Evolutionary conservation across 192 early-diverging fungal genomes (phyloP), one percentile per base, ranked within the genome.

Genomic region (Fimicolochytrium jonesii): DNA sequence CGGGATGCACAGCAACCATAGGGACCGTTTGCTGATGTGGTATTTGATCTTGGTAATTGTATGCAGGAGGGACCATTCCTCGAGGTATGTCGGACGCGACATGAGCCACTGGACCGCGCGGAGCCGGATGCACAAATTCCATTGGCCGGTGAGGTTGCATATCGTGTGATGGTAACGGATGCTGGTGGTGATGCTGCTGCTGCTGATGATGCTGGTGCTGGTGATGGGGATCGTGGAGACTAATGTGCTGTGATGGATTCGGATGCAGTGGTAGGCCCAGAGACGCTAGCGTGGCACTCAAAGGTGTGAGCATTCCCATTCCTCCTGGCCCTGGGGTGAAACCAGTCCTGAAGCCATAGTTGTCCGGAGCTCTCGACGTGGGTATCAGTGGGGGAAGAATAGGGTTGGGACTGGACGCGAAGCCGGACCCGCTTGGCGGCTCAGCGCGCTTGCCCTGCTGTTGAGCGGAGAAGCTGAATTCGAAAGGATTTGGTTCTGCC

Each of bases 401-500:
- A 7, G 76, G 73, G 39, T 76, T 81, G n/a, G 88, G 71, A 30
- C 54, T 75, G 28, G 70, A 64, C 18, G 69, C 29, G 59, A 61
- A 71, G 1, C 64, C 72, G 30, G 47, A 44, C 23, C 50, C 56
- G 52, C 48, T 32, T 15, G 26, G 43, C 23, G 52, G 54, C 13
- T 70, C 56, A 1, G 73, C 30, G 13, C 62, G 41, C 5, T 47
- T 31, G n/a, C 61, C 66, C 22, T 42, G 4, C 36, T 63, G 60
- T 28, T 75, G 60, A 13, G 74, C 76, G 13, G 77, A 84, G 53
- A 93, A 92, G 55, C 85, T 89, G 64, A 87, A 79, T 58, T 92
- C 92, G 61, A 94, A 94, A 35, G 89, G 91, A 78, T 94, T 94
- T 34, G 88, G 88, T 56, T 94, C 92, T 49, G 83, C 74, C 55